Evolutionary conservation across 106 monocot genomes (phyloP), one percentile per base, ranked within the genome.

Genomic region (Apostasia shenzhenica): DNA sequence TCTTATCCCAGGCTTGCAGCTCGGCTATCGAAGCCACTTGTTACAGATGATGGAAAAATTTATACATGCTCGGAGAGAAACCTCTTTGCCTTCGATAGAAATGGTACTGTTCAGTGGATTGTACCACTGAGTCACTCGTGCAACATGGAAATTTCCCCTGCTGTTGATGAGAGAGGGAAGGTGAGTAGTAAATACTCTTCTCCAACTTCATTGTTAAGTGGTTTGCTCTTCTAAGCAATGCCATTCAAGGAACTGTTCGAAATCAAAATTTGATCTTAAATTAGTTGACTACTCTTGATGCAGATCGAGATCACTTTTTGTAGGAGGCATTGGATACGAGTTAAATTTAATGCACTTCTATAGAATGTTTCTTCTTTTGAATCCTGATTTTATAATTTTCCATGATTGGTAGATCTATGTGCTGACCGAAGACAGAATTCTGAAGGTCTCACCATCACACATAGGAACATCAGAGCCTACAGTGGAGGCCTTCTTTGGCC

Each of bases 351-450:
- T 65, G 48, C 2, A 45, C 9, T 59, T 68, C 7, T 55, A 0
- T n/a, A 38, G 11, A 5, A 40, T 6, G 39, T 2, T 6, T 8
- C 1, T 54, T 53, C 54, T 14, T 10, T 68, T 61, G 1, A 1
- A 64, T 64, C 2, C 41, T 3, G 37, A 11, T 75, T 14, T 48
- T 12, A 67, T 64, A 5, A 4, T 10, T 66, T 41, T 69, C 37
- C 47, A 14, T n/a, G 49, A 40, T 81, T 68, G 14, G 69, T 81
- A 95, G 95, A 80, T 95, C 48, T 95, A 86, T 75, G 71, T 95
- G 82, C 68, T 86, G 80, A 88, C 95, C 6, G 88, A 88, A 76
- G 76, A 86, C 45, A 84, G 77, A 68, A 59, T 95, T 74, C 52
- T 95, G 48, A 86, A 80, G 72, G 55, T 95, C 10, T 82, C 68